Conservation (phyloP, 306 rosid genomes). For the Notholithocarpus densiflorus region DNA sequence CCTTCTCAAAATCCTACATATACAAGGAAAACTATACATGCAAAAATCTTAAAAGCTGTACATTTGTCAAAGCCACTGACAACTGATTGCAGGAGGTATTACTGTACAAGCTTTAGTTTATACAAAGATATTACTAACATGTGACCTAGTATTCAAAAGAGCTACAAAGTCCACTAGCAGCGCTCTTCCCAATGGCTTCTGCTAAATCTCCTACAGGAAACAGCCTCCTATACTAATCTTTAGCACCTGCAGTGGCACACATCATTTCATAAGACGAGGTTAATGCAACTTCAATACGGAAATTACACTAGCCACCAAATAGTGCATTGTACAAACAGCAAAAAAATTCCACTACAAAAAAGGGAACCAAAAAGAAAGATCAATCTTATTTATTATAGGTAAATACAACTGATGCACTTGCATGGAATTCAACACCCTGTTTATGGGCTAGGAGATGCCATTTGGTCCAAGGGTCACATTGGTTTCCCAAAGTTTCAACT, state of each 20-base stretch:
- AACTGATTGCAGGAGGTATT: not conserved
- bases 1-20: not conserved
- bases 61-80: not conserved
- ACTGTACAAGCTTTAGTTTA: not conserved
- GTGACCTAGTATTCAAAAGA: not conserved
- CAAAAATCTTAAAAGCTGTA: slow-evolving; percentile 18
- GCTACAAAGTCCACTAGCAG: not conserved
- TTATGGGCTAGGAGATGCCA: not conserved
- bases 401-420: not conserved
- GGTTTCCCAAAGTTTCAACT: not conserved
- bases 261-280: not conserved
- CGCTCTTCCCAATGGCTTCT: not conserved
- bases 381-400: not conserved
- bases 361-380: not conserved
- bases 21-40: slow-evolving; percentile 3
- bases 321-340: not conserved
- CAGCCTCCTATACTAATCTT: not conserved
- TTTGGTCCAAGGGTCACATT: not conserved
- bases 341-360: not conserved
- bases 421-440: not conserved
- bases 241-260: not conserved
- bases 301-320: not conserved
- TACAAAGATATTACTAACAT: not conserved
- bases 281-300: not conserved
- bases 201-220: not conserved